Evolutionary conservation across 2,329 filamentous ascomycete species (phyloP).

Genomic region (Cytospora paraplurivora): DNA sequence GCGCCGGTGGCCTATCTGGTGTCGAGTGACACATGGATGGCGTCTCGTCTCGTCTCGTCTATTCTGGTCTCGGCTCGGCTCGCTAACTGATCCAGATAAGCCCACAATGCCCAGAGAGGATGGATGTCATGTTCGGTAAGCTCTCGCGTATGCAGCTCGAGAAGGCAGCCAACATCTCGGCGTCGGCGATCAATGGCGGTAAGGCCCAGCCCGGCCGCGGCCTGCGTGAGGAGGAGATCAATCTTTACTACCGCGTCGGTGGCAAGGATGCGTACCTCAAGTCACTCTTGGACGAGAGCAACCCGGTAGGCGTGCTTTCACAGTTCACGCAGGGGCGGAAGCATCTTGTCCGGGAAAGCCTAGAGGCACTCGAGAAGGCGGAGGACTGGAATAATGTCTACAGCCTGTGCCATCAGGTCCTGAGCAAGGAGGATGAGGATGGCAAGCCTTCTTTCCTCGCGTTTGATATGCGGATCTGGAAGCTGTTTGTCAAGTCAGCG

Average conservation of each 20-base stretch:
- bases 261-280: constrained; percentile 47
- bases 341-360: constrained; percentile 47
- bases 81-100: constrained; percentile 44
- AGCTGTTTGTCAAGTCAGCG: constrained; percentile 38
- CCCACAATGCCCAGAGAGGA: constrained; percentile 49
- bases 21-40: not conserved
- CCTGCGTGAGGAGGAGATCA: constrained; percentile 51
- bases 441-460: constrained; percentile 46
- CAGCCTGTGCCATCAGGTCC: constrained; percentile 46
- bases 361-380: constrained; percentile 42
- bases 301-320: constrained; percentile 43
- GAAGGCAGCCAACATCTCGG: constrained; percentile 49
- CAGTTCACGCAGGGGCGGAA: constrained; percentile 52
- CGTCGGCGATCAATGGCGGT: constrained; percentile 40
- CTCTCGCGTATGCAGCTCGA: constrained; percentile 55
- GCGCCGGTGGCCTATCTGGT: too few relatives aligned
- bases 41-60: not conserved
- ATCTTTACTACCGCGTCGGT: constrained; percentile 52
- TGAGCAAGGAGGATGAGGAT: constrained; percentile 43
- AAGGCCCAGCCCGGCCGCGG: constrained; percentile 34
- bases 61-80: too few relatives aligned
- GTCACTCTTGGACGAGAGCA: constrained; percentile 35
- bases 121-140: constrained; percentile 54
- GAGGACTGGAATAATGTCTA: constrained; percentile 48
- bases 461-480: constrained; percentile 46